Base-by-base conservation (phyloP, 352 stramenopile species). In the Plasmopara halstedii region DNA sequence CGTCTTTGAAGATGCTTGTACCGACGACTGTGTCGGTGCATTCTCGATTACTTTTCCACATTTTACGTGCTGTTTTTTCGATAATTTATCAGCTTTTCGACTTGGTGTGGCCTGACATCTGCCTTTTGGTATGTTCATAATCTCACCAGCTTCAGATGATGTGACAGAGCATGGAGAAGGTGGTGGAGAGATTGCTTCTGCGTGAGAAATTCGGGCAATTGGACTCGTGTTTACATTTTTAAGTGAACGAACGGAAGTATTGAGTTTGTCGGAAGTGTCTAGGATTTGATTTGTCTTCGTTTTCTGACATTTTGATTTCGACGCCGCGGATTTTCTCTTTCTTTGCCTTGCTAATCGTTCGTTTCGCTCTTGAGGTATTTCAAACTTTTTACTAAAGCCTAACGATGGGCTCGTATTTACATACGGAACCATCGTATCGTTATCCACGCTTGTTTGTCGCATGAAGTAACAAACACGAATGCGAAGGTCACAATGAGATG, bases 121-220 rank as follows among this genome's bases (percentile, higher is more conserved):
- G 3, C 14, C 10, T 40, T 11, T 43, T n/a, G 38, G 43, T 6
- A 22, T 42, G 2, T 48, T 42, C 0, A 43, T 4, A 4, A 15
- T 46, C n/a, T 61, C 45, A 29, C 50, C 22, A 37, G 42, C n/a
- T 18, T 63, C 50, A 15, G 47, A 49, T 9, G 73, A 85, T 3
- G 65, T 62, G 18, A 63, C 56, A 21, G 73, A 85, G 14, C 68
- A 73, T 7, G 70, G 70, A 5, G 73, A 83, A 0, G 73, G 69
- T 7, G 70, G 73, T 6, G 73, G 70, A 8, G 69, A 82, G 0
- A 82, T 57, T 8, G 47, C 73, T 54, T 82, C 68, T 3, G 65
- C 63, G 20, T 62, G 56, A 11, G 62, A 58, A 35, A 65, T 66
- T 15, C 42, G 43, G 11, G 29, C 45, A 27, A 53, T 60, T 22